Evolutionary conservation across 768 basidiomycete genomes (phyloP).

Genomic region (Amanita exitialis): DNA sequence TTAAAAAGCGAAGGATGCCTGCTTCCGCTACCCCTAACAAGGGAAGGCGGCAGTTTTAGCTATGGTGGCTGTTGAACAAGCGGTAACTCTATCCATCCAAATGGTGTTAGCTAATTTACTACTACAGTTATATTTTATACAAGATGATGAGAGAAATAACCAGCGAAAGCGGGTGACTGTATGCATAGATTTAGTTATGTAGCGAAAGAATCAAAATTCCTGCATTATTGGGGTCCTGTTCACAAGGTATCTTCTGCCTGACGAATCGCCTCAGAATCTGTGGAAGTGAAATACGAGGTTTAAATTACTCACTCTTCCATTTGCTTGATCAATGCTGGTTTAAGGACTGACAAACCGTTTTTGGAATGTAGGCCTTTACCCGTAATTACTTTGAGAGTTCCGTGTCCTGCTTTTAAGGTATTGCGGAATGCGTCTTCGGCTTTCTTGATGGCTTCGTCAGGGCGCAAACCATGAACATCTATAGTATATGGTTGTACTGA

Average conservation of each 20-base stretch:
- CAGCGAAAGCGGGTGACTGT: neutral
- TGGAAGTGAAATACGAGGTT: neutral
- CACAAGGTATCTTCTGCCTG: conserved; percentile 59
- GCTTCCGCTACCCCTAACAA: conserved; percentile 13
- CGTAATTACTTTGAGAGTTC: conserved; percentile 33
- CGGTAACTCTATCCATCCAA: neutral
- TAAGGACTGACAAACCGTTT: conserved; percentile 64
- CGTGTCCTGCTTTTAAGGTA: conserved; percentile 21
- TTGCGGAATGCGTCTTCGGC: conserved; percentile 34
- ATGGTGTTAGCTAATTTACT: neutral
- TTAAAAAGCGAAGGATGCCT: conserved; percentile 24
- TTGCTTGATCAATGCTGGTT: conserved; percentile 67
- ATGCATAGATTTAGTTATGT: conserved; percentile 7
- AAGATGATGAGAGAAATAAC: neutral
- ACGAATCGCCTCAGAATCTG: neutral
- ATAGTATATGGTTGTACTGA: conserved; percentile 23
- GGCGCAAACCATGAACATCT: conserved; percentile 41
- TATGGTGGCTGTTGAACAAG: conserved; percentile 7
- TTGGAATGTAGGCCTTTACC: conserved; percentile 82
- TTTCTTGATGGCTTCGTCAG: conserved; percentile 32
- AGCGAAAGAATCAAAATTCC: conserved; percentile 58
- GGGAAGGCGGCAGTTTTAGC: conserved; percentile 16
- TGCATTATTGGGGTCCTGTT: conserved; percentile 62
- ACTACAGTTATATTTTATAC: neutral
- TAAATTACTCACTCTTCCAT: conserved; percentile 51